phyloP scores from a whole-genome alignment of 441 rosid species.

The Macaranga tanarius region DNA sequence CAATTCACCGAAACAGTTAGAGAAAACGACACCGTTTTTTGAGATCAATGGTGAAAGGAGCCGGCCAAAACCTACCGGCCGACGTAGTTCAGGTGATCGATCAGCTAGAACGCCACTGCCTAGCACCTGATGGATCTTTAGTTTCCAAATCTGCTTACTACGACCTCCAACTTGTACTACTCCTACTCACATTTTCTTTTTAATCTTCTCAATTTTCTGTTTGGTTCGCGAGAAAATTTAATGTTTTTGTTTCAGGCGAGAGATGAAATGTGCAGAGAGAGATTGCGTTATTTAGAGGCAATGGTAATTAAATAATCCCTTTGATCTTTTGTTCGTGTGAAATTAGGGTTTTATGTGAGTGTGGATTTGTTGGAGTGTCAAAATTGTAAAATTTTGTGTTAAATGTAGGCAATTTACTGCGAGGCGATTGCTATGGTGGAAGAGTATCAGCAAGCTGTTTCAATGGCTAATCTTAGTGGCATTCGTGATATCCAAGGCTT shows the following conservation, averaged over 20 bases:
- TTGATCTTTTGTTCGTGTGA: not conserved
- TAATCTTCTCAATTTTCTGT: not conserved
- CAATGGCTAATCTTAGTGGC: slow-evolving; percentile 67
- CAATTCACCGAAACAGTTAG: not conserved
- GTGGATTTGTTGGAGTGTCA: not conserved
- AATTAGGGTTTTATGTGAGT: not conserved
- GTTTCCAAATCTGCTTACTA: slow-evolving; percentile 76
- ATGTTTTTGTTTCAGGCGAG: slow-evolving; percentile 57
- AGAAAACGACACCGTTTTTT: slow-evolving; percentile 5
- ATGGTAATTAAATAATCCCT: slow-evolving; percentile 47
- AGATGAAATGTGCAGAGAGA: slow-evolving; percentile 92
- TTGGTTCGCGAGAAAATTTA: slow-evolving; percentile 1
- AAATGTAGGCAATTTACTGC: slow-evolving; percentile 62
- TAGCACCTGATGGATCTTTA: slow-evolving; percentile 93
- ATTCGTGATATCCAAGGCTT: slow-evolving; percentile 68
- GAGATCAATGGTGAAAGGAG: slow-evolving; percentile 59
- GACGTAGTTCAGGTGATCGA: slow-evolving; percentile 80
- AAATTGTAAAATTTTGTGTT: not conserved
- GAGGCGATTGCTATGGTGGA: slow-evolving; percentile 91
- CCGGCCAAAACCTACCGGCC: slow-evolving; percentile 72
- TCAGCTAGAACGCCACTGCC: slow-evolving; percentile 94
- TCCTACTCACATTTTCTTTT: slow-evolving; percentile 34
- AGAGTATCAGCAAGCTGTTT: slow-evolving; percentile 83
- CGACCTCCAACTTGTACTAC: slow-evolving; percentile 82
- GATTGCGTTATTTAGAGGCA: slow-evolving; percentile 87